phyloP scores from a whole-genome alignment of 495 filamentous ascomycete genomes.

The Penicillium nucicola region DNA sequence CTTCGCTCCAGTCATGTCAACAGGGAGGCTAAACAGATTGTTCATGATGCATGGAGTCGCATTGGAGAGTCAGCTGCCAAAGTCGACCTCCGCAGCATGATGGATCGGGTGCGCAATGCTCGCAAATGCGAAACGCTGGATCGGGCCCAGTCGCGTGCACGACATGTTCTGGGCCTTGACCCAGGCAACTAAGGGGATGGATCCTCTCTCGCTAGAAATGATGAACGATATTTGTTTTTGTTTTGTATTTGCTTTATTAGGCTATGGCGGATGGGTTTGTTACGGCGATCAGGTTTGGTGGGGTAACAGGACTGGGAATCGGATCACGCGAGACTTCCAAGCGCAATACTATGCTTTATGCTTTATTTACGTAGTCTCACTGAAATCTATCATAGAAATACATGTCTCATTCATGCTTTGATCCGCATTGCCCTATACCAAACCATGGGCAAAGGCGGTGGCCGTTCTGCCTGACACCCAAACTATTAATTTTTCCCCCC shows the following conservation, averaged over 20 bases:
- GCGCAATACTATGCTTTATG: constrained; percentile 14
- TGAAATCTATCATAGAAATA: too few species aligned
- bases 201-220: background rate
- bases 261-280: constrained; percentile 15
- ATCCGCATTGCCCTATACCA: background rate
- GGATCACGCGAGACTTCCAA: constrained; percentile 12
- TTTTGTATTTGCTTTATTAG: constrained; percentile 8
- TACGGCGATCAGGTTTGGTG: constrained; percentile 22
- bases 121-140: constrained; percentile 30
- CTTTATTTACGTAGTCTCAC: too few species aligned
- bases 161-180: constrained; percentile 26
- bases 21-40: constrained; percentile 23
- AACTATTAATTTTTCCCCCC: constrained; percentile 34
- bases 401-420: too few species aligned
- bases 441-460: constrained; percentile 5
- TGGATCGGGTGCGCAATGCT: constrained; percentile 32
- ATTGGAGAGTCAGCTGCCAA: constrained; percentile 23
- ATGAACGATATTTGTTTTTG: background rate
- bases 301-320: constrained; percentile 6
- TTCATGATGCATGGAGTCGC: constrained; percentile 30
- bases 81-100: constrained; percentile 26
- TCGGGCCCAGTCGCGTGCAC: constrained; percentile 39
- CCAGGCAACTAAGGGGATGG: constrained; percentile 7
- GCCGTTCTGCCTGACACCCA: constrained; percentile 11
- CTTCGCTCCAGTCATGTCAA: constrained; percentile 27